Evolutionary conservation across 495 filamentous ascomycete genomes (phyloP), one percentile per base, ranked within the genome.

Genomic region (Lasiosphaeris hirsuta): DNA sequence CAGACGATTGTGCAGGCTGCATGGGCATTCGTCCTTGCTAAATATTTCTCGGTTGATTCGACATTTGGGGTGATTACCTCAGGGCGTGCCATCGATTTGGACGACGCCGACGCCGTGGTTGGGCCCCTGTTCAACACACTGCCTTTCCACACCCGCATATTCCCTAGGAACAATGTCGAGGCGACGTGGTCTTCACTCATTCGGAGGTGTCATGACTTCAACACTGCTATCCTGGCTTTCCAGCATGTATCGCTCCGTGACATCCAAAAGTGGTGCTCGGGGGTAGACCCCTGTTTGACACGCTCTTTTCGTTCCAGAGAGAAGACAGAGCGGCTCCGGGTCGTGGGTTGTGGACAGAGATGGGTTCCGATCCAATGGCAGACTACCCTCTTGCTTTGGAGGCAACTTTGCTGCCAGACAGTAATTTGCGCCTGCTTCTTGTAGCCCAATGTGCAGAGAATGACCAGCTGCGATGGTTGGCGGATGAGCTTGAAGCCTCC

Each of bases 81-180:
- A 14, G 90, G 90, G 2, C 78, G 90, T 50, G 77, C 81, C 10
- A 78, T 96, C 2, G 79, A 86, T 19, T 66, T 86, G 15, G 79
- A 86, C 30, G 80, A 75, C 0, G 81, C 84, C 11, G 90, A 96
- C 36, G 71, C 77, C 8, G 80, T 88, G 7, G 81, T 92, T 51
- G 94, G 94, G 0, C 93, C 93, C 0, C 69, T 96, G 4, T 96
- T 97, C 78, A 97, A 97, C 69, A 96, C 92, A 0, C 75, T 96
- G 0, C 90, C 92, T 7, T 88, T 86, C 63, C 71, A 77, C 38
- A 59, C 56, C 34, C 14, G 18, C 11, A 34, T 66, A 13, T 18
- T 13, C 14, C 1, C 36, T 7, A 2, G 19, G 18, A 66, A 78
- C 8, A 52, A 81, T 8, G 63, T 78, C 13, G 23, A 30, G 23